Evolutionary conservation across 257 asterid species (phyloP).

Genomic region (Solanum raphanifolium): DNA sequence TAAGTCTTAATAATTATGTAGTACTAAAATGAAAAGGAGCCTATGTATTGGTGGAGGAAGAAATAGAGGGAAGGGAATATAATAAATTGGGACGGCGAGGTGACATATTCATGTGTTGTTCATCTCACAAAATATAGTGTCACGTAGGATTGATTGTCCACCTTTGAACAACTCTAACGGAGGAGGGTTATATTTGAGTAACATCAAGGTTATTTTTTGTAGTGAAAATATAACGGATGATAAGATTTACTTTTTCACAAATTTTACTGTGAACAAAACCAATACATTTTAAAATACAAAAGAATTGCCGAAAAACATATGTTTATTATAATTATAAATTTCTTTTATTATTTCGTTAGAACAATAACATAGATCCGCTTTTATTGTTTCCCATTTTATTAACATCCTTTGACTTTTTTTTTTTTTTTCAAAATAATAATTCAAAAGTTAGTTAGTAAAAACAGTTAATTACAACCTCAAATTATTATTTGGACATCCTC

Average conservation of each 20-base stretch:
- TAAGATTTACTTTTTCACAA: background rate
- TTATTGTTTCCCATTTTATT: background rate
- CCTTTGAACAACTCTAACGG: background rate
- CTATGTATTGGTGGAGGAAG: too few relatives aligned
- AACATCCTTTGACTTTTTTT: background rate
- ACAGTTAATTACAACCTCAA: background rate
- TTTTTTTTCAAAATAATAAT: background rate
- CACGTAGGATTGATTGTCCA: background rate
- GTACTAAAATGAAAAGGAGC: background rate
- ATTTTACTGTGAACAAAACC: background rate
- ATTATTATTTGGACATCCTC: slow-evolving; percentile 18
- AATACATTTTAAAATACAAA: background rate
- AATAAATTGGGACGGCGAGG: too few relatives aligned
- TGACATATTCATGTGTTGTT: too few relatives aligned
- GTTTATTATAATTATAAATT: background rate
- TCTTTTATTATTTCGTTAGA: background rate
- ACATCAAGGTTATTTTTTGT: background rate
- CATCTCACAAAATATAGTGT: background rate
- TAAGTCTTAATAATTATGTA: background rate
- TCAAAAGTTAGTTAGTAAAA: background rate
- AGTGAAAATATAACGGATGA: background rate
- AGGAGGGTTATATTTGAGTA: background rate
- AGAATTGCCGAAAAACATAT: background rate
- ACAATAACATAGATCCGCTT: background rate
- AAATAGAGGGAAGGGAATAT: too few relatives aligned